Base-by-base conservation (phyloP, 257 asterid species). In the Echites panduratus region DNA sequence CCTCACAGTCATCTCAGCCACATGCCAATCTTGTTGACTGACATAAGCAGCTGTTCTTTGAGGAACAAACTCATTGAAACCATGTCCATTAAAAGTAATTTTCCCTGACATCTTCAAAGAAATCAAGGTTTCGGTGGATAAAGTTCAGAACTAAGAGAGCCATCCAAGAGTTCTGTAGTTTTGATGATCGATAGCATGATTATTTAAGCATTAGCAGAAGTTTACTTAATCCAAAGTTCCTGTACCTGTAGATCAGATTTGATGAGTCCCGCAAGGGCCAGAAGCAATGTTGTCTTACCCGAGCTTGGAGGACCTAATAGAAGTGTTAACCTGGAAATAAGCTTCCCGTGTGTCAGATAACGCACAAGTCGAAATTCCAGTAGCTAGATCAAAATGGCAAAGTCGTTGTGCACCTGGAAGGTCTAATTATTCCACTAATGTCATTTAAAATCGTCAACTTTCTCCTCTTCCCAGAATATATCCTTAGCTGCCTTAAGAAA, bases 221-320 rank as follows among this genome's bases (percentile, higher is more conserved):
- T 53, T 71, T 22, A 22, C 3, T 24, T 11, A 45, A 45, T 48
- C 12, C 52, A 68, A 54, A 70, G 19, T 73, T 76, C 71, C 47
- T 73, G 54, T 86, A 93, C 98, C 97, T 93, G 83, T 78, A 91
- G 85, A 85, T 88, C 96, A 71, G 96, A 84, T 77, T 87, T 86
- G 66, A 93, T 86, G 73, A 87, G 96, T 74, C 98, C 98, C 75
- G 98, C 95, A 72, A 94, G 92, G 69, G 98, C 96, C 80, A 89
- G 75, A 48, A 94, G 87, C 82, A 94, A 73, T 35, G 97, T 91
- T 1, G 95, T 91, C 89, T 94, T 94, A 79, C 98, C 98, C 73
- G 98, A 94, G 89, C 98, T 87, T 61, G 98, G 98, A 48, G 97
- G 98, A 57, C 98, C 97, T 86, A 94, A 74, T 65, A 94, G 78